Evolutionary conservation across 1,284 basidiomycete genomes (phyloP).

Genomic region (Leccinum solheimii): DNA sequence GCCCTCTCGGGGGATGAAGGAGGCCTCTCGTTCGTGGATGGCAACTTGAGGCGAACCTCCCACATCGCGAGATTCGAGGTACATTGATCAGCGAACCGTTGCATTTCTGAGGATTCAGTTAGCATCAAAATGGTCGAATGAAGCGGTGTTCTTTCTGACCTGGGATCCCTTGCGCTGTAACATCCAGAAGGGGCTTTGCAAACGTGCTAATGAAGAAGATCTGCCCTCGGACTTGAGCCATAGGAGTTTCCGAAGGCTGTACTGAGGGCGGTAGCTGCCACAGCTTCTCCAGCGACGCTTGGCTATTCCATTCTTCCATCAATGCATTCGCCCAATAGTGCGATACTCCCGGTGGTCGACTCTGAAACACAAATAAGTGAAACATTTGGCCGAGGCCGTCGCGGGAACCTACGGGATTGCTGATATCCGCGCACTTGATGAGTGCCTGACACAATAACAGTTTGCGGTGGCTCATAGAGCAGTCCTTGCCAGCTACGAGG

Average conservation of each 20-base stretch:
- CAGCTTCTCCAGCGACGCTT: conserved; percentile 78
- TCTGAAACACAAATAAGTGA: conserved; percentile 46
- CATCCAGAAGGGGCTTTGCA: conserved; percentile 78
- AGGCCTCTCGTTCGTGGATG: conserved; percentile 16
- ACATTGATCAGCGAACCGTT: conserved; percentile 62
- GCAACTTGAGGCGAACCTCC: conserved; percentile 53
- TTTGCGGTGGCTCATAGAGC: conserved; percentile 50
- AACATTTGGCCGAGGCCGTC: conserved; percentile 5
- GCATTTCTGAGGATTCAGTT: conserved; percentile 56
- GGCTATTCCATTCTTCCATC: conserved; percentile 86
- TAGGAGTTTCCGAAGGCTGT: conserved; percentile 59
- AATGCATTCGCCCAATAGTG: conserved; percentile 89
- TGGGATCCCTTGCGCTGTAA: conserved; percentile 71
- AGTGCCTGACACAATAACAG: conserved; percentile 85
- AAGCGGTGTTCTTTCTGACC: conserved; percentile 41
- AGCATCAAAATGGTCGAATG: conserved; percentile 7
- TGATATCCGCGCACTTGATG: conserved; percentile 96
- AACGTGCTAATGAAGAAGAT: conserved; percentile 88
- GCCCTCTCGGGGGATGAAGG: conserved; percentile 5
- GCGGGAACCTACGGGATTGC: conserved; percentile 77
- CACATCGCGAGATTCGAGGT: conserved; percentile 65
- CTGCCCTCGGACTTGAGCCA: conserved; percentile 80
- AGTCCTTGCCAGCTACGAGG: conserved; percentile 45
- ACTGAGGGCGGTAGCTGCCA: conserved; percentile 78
- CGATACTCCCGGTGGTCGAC: conserved; percentile 87